A percentile compares a stretch with the other conserved stretches of the same genome.
Conservation (phyloP, 805 yeast species). For the Blastobotrys terrestris region DNA sequence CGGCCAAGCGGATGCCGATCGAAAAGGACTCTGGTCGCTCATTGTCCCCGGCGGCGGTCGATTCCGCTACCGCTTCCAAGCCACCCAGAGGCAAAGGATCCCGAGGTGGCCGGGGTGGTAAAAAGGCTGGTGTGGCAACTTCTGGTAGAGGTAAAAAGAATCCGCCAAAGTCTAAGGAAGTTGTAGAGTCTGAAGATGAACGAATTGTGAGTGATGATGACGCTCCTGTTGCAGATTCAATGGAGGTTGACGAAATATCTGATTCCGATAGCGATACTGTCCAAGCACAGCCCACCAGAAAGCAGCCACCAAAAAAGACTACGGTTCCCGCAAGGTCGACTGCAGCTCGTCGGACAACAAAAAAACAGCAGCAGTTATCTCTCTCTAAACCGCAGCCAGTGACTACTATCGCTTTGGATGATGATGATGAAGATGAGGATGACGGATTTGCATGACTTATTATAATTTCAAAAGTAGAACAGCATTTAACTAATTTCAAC, state of each 20-base stretch:
- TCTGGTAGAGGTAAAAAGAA: not conserved
- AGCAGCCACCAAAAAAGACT: not conserved
- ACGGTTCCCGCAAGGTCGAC: too few species aligned
- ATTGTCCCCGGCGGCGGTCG: not conserved
- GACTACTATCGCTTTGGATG: constrained; percentile 3
- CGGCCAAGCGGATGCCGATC: constrained; percentile 3
- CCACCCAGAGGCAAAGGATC: not conserved
- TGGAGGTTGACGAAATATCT: not conserved
- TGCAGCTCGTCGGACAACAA: not conserved
- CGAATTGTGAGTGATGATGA: constrained; percentile 21
- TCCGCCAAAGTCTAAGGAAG: not conserved
- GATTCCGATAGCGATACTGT: not conserved
- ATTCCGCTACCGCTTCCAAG: not conserved
- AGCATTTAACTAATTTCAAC: too few species aligned
- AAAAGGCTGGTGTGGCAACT: not conserved
- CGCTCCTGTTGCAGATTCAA: constrained; percentile 4
- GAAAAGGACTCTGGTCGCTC: not conserved
- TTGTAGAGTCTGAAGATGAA: constrained; percentile 8
- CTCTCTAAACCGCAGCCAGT: not conserved
- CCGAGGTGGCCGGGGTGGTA: not conserved
- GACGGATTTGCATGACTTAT: constrained; percentile 15
- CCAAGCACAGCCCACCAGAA: not conserved
- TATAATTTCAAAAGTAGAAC: not conserved
- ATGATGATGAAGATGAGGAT: constrained; percentile 15
- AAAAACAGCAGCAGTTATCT: not conserved